Base-by-base conservation (phyloP, 176 grass and related monocot genomes). In the Rhipidocladum racemiflorum region DNA sequence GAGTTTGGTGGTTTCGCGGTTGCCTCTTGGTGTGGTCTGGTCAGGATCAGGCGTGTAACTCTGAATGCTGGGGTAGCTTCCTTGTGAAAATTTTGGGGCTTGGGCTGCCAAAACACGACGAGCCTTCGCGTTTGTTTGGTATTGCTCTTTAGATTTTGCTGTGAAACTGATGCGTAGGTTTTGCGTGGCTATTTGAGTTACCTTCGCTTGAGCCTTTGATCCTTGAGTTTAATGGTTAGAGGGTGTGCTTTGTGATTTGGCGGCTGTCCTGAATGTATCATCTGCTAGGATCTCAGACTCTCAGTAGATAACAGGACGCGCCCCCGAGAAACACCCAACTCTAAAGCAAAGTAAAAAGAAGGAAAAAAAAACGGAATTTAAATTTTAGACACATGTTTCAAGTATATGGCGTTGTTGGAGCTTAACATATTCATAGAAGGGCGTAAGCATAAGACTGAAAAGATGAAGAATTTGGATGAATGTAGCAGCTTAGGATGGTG, bases 1-100 rank as follows among this genome's bases (percentile, higher is more conserved):
- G 20, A 65, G 46, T 72, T 54, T 78, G n/a, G 20, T 78, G 74
- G 38, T 32, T 78, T 62, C 76, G 4, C 49, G 9, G 45, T 71
- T 46, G 73, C 34, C 15, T 32, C 21, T 38, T 57, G 44, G 28
- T 77, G 10, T 65, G 16, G 27, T 65, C 54, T 38, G 29, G 29
- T 48, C 57, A 77, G 57, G 4, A 82, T 43, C 83, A 78, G 34
- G 65, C 38, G 21, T 45, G 27, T 2, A n/a, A 23, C 28, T 68
- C 36, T 44, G 32, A 49, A 40, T 39, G 40, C 50, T 59, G 42
- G 0, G 20, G 44, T 20, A 12, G 23, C 63, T 74, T 76, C 9
- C 40, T 40, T 10, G 42, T 69, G 9, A 42, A 13, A 51, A 16
- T 53, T 70, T 85, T 76, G 21, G n/a, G 24, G 13, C 27, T 48